phyloP scores from a whole-genome alignment of 768 basidiomycete genomes.

The Suillus lakei region DNA sequence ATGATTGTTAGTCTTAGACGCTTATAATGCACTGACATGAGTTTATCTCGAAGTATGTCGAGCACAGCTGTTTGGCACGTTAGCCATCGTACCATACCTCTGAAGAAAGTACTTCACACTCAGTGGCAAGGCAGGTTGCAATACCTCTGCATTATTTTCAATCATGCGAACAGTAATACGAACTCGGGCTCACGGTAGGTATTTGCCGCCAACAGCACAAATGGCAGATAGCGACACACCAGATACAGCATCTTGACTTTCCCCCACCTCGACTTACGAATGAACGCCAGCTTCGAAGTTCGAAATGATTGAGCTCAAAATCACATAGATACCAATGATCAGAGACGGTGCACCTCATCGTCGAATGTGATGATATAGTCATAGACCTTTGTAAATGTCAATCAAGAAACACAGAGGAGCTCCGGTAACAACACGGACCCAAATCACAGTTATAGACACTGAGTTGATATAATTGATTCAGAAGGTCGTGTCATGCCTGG shows the following conservation, averaged over 20 bases:
- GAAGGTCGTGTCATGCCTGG: not conserved
- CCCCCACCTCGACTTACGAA: not conserved
- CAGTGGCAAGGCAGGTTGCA: not conserved
- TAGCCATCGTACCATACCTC: not conserved
- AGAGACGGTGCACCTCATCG: not conserved
- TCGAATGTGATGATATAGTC: constrained; percentile 4
- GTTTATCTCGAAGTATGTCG: not conserved
- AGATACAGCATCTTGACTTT: constrained; percentile 5
- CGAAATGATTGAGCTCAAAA: not conserved
- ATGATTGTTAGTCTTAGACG: not conserved
- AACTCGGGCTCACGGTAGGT: constrained; percentile 8
- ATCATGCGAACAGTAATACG: not conserved
- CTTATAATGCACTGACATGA: constrained; percentile 7
- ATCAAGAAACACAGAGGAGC: not conserved
- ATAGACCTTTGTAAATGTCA: constrained; percentile 6
- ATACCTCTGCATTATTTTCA: constrained; percentile 1
- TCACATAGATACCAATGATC: not conserved
- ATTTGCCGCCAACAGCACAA: not conserved
- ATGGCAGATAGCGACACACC: constrained; percentile 4
- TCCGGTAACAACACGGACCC: not conserved
- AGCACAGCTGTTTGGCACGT: not conserved
- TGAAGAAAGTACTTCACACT: not conserved
- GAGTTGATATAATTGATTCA: not conserved
- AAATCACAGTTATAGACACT: constrained; percentile 4
- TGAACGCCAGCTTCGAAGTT: not conserved